Percentiles rank a stretch among this genome's conserved stretches.
Conservation (phyloP, 2,329 filamentous ascomycete species). For the Emmonsia crescens region DNA sequence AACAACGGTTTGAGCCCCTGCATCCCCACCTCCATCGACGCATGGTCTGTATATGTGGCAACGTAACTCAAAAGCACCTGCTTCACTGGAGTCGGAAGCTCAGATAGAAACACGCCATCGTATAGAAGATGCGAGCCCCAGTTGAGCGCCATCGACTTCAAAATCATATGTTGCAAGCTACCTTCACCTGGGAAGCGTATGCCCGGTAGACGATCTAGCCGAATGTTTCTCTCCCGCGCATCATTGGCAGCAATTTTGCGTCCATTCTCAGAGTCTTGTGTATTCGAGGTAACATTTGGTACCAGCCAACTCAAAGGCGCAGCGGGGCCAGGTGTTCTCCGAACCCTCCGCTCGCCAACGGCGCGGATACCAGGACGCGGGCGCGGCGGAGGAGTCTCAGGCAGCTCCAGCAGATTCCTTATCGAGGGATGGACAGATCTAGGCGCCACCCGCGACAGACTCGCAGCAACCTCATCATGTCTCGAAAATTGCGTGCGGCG, state of each 20-base stretch:
- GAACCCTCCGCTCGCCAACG: slow-evolving; percentile 24
- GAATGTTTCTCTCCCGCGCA: slow-evolving; percentile 17
- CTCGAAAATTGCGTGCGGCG: slow-evolving; percentile 31
- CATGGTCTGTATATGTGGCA: slow-evolving; percentile 37
- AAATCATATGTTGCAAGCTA: slow-evolving; percentile 41
- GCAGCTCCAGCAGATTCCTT: slow-evolving; percentile 35
- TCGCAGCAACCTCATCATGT: slow-evolving; percentile 14
- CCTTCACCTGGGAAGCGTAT: slow-evolving; percentile 23
- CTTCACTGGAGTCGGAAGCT: slow-evolving; percentile 43
- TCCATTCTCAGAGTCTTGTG: background rate
- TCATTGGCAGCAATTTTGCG: slow-evolving; percentile 10
- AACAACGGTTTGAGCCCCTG: slow-evolving; percentile 43
- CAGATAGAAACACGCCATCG: slow-evolving; percentile 44
- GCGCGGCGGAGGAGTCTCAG: slow-evolving; percentile 32
- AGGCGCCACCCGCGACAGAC: slow-evolving; percentile 16
- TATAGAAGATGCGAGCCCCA: slow-evolving; percentile 49
- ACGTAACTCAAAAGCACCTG: slow-evolving; percentile 47
- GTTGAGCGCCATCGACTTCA: slow-evolving; percentile 45
- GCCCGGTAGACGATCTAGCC: slow-evolving; percentile 32
- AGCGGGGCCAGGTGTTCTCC: slow-evolving; percentile 35
- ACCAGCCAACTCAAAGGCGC: slow-evolving; percentile 37
- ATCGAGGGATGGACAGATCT: slow-evolving; percentile 37
- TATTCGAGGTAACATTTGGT: slow-evolving; percentile 8
- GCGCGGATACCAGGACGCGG: slow-evolving; percentile 27
- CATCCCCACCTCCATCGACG: slow-evolving; percentile 28